Evolutionary conservation across 306 rosid species (phyloP), one percentile per base, ranked within the genome.

Genomic region (Gillenia trifoliata): DNA sequence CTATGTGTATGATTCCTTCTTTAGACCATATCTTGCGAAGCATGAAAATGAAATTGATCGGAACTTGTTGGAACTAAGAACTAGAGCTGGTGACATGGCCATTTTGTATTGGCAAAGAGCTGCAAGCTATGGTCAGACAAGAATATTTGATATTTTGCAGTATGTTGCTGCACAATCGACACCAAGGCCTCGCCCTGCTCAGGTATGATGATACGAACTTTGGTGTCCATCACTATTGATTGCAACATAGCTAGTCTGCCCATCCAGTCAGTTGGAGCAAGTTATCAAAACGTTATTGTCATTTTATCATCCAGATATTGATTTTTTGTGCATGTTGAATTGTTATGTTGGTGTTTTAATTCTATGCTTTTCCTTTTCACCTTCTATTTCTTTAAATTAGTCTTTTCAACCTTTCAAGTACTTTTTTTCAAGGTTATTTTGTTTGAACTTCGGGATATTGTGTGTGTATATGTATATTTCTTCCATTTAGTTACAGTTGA

Each of bases 21-120:
- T 93, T 67, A 83, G 87, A 82, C 98, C 98, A 8, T 93, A 89
- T 79, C 81, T 93, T 54, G 85, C 92, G 0, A 85, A 89, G 81
- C 97, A 93, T 41, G 97, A 93, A 86, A 64, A 83, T 22, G 96
- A 89, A 54, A 93, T 93, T 61, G 98, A 93, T 83, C 89, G 92
- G 49, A 91, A 68, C 79, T 83, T 93, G 87, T 72, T 85, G 87
- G 97, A 91, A 65, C 80, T 93, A 47, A 93, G 82, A 84, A 86
- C 87, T 22, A 89, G 91, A 77, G 97, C 96, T 9, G 95, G 88
- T 56, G 96, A 91, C 83, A 41, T 82, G 38, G 92, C 82, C 26
- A 70, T 86, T 82, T 22, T 73, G 65, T 91, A 88, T 82, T 86
- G 93, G 90, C 97, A 89, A 86, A 88, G 88, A 80, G 96, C 90